phyloP scores from a whole-genome alignment of 2,329 filamentous ascomycete species.

The Arachnomyces sp. region DNA sequence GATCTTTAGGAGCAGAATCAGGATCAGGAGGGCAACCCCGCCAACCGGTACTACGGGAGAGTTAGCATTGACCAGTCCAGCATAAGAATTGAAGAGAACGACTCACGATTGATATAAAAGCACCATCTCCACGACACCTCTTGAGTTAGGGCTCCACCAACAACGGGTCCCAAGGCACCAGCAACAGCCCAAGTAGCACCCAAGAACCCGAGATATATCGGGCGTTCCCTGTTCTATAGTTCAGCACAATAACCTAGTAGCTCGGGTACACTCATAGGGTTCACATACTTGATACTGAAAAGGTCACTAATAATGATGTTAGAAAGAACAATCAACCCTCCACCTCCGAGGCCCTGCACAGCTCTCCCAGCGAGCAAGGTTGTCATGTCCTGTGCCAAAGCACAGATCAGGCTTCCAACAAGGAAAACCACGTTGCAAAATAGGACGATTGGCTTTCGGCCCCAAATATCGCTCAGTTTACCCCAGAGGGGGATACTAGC shows the following conservation, averaged over 20 bases:
- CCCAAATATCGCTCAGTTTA: slow-evolving; percentile 52
- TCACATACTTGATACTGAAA: slow-evolving; percentile 38
- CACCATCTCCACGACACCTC: slow-evolving; percentile 44
- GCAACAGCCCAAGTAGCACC: slow-evolving; percentile 50
- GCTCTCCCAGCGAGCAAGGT: slow-evolving; percentile 51
- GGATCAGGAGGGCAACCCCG: slow-evolving; percentile 40
- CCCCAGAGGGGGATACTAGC: slow-evolving; percentile 50
- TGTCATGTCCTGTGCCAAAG: slow-evolving; percentile 42
- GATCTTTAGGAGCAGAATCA: slow-evolving; percentile 47
- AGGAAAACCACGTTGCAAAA: slow-evolving; percentile 46
- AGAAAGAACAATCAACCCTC: slow-evolving; percentile 49
- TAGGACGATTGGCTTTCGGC: slow-evolving; percentile 41
- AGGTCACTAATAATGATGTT: slow-evolving; percentile 52
- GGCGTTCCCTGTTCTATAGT: slow-evolving; percentile 23
- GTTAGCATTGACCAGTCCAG: too few species aligned
- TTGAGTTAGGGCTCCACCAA: slow-evolving; percentile 44
- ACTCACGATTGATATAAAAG: slow-evolving; percentile 48
- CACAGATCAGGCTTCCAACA: slow-evolving; percentile 47
- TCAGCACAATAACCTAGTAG: neutral
- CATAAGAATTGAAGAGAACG: slow-evolving; percentile 24
- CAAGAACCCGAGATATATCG: slow-evolving; percentile 43
- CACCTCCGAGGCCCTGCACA: slow-evolving; percentile 51
- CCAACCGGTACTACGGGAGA: slow-evolving; percentile 37
- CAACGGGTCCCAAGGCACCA: slow-evolving; percentile 44
- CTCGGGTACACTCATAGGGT: slow-evolving; percentile 5